phyloP scores from a whole-genome alignment of 208 protist species.

The Trypanosoma cruzi region DNA sequence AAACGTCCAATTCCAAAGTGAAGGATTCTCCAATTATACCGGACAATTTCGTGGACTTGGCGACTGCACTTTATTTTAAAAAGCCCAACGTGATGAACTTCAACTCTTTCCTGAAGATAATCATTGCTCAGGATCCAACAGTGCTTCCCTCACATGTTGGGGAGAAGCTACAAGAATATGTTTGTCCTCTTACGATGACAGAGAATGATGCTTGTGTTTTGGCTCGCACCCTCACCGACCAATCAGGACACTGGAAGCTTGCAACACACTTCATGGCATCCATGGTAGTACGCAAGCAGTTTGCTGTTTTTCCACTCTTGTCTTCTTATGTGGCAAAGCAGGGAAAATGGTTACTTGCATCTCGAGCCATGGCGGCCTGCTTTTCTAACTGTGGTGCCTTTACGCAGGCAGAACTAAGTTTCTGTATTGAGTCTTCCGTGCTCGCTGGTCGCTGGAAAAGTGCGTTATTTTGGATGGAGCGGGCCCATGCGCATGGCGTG shows the following conservation, averaged over 20 bases:
- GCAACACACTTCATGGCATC: constrained; percentile 56
- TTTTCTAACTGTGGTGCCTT: constrained; percentile 57
- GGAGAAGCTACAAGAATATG: constrained; percentile 12
- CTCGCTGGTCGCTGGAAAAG: constrained; percentile 64
- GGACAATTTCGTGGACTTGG: constrained; percentile 10
- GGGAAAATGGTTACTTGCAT: constrained; percentile 46
- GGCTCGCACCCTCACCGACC: constrained; percentile 64
- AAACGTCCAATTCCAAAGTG: background rate
- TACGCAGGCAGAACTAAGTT: constrained; percentile 37
- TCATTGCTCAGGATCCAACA: constrained; percentile 18
- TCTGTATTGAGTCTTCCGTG: constrained; percentile 70
- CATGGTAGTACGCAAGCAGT: constrained; percentile 61
- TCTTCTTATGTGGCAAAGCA: constrained; percentile 47
- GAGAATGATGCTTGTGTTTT: constrained; percentile 57
- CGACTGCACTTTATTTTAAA: constrained; percentile 43
- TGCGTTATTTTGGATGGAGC: constrained; percentile 85
- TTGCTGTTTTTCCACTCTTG: constrained; percentile 48
- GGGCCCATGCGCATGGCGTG: constrained; percentile 44
- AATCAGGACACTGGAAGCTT: constrained; percentile 50
- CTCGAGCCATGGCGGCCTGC: constrained; percentile 63
- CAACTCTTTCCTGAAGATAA: constrained; percentile 61
- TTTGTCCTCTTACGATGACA: constrained; percentile 12
- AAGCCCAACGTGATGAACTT: constrained; percentile 72
- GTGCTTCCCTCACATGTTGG: background rate
- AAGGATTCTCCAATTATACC: background rate